Base-by-base conservation (phyloP, 164 flowering plant genomes). In the Stephania cephalantha region DNA sequence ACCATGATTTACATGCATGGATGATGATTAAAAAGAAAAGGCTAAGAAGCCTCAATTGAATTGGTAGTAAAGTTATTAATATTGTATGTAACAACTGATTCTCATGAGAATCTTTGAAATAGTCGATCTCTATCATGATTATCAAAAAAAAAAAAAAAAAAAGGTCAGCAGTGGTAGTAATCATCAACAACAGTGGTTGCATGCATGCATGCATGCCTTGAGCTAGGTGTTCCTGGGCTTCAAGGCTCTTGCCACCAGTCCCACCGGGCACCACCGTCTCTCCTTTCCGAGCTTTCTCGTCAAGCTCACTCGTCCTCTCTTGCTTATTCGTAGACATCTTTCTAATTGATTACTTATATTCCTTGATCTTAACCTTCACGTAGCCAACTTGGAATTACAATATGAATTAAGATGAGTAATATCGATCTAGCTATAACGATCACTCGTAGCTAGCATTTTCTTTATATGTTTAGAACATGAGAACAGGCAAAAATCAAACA, bases 181-280 rank as follows among this genome's bases (percentile, higher is more conserved):
- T 25, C 25, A 25, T 25, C 25, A 25, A 25, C 25, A 25, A 25
- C 25, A 25, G 0, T 25, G 25, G 25, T 25, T 25, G 25, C 25
- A 25, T 25, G 25, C 25, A 25, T 25, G 25, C 25, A 25, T 25
- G 17, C 18, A 55, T 58, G 86, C 97, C 97, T 85, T 91, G 91
- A 58, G 96, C 91, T 0, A 91, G 90, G 74, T 87, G 89, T 63
- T 89, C 89, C 68, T 91, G 96, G 30, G 98, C 98, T 81, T 89
- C 91, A 7, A 89, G 89, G 84, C 90, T 89, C 79, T 85, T 89
- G 63, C 96, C 96, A 11, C 95, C 91, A 1, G 91, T 90, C 2
- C 94, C 95, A 7, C 90, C 91, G 10, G 91, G 95, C 20, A 88
- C 81, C 0, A 90, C 95, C 0, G 93, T 90, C 85, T 91, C 90